Evolutionary conservation across 2,329 filamentous ascomycete species (phyloP), one percentile per base, ranked within the genome.

Genomic region (Epichloe baconii): DNA sequence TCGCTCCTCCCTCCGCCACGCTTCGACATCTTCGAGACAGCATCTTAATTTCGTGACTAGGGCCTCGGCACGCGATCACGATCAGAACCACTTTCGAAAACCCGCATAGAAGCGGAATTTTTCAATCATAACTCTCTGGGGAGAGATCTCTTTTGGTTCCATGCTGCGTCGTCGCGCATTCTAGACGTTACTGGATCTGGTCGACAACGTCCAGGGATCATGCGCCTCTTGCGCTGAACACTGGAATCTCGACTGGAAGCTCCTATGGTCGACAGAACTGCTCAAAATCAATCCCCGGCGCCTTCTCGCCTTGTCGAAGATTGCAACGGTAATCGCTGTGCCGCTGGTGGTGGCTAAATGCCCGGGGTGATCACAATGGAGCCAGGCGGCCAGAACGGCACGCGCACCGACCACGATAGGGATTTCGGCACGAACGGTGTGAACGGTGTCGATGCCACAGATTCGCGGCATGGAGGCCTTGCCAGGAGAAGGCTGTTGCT

Each of bases 401-500:
- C 69, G 61, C 75, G 71, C 62, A 74, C 73, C 59, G 76, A 80
- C 62, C 74, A 80, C 64, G 74, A 79, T 61, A 74, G 74, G 71
- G 69, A 74, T 55, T 52, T 61, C 44, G 66, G 64, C 55, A 57
- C 62, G 49, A 76, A 76, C 56, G 73, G 70, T 42, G 57, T 68
- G 56, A 72, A 74, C 59, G 72, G 71, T 52, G 65, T 50, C 57
- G 61, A 59, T 51, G 45, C 36, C 53, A 52, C 52, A 54, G 53
- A 56, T 44, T 51, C 50, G 37, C 56, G 59, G 36, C 50, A 60
- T 37, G 57, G 59, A 47, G 61, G 57, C 19, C 54, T 59, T 14
- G 65, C 68, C 37, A 71, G 69, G 62, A 61, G 44, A 64, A 69
- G 56, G 51, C 49, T 40, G 51, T 51, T 15, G 48, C 52, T 35